These are phyloP conservation scores for Sugiyamaella novakii DNA, from an alignment of 1,139 yeast genomes.

Conservation along the genomic window DNA sequence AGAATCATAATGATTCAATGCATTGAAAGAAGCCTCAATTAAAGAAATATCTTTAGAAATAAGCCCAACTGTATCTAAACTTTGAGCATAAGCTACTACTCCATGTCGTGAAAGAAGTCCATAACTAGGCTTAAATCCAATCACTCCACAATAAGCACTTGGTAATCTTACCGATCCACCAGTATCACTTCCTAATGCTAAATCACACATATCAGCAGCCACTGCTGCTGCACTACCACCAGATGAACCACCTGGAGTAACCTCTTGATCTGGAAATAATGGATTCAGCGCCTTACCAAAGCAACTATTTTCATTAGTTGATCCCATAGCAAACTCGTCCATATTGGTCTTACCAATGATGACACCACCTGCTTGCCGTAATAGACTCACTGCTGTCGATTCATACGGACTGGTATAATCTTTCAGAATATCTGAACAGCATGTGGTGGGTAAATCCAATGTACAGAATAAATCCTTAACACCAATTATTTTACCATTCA, in stretches of 20 bases:
- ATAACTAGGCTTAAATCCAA: conserved; percentile 91
- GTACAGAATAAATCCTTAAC: conserved; percentile 83
- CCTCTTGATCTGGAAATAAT: conserved; percentile 37
- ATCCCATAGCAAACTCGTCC: conserved; percentile 98
- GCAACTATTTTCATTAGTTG: conserved; percentile 51
- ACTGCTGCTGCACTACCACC: conserved; percentile 97
- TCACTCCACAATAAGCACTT: conserved; percentile 78
- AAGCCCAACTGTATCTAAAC: conserved; percentile 92
- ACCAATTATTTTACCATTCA: conserved; percentile 46
- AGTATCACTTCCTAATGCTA: conserved; percentile 87
- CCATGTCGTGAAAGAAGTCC: conserved; percentile 94
- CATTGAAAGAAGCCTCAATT: conserved; percentile 53
- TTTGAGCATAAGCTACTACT: conserved; percentile 88
- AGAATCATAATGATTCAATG: conserved; percentile 61
- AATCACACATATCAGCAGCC: conserved; percentile 66
- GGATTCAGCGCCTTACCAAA: conserved; percentile 72
- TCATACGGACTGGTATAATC: conserved; percentile 73
- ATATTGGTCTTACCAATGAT: conserved; percentile 86
- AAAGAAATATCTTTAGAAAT: conserved; percentile 53
- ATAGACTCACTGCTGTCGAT: conserved; percentile 66
- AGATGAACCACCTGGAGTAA: conserved; percentile 85
- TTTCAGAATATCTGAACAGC: conserved; percentile 60
- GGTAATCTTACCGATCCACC: conserved; percentile 96
- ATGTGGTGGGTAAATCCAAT: conserved; percentile 64
- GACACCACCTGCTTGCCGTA: conserved; percentile 55